Evolutionary conservation across 2,329 filamentous ascomycete species (phyloP), one percentile per base, ranked within the genome.

Genomic region (Thelonectria rubi): DNA sequence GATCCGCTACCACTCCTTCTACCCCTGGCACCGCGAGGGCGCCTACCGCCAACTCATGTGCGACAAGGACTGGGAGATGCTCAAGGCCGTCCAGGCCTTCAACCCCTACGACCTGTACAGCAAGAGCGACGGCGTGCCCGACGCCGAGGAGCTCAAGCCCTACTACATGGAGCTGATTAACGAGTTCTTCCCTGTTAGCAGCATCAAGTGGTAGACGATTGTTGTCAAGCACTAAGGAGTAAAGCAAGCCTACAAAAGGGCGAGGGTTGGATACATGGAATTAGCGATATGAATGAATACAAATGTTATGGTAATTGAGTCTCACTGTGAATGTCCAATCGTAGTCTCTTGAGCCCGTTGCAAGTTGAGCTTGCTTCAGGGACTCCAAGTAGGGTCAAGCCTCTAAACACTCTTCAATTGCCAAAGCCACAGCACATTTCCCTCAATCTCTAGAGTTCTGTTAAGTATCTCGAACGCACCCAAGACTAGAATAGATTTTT

Each of bases 1-100:
- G 92, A 95, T 97, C 75, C 84, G 93, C 58, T 97, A 96, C 79
- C 93, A 97, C 80, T 92, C 89, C 6, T 97, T 97, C 80, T 97
- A 97, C 79, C 90, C 93, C 15, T 97, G 93, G 93, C 93, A 97
- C 79, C 87, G 84, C 63, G 89, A 90, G 76, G 90, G 89, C 56
- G 93, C 91, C 7, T 97, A 97, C 79, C 78, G 79, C 63, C 87
- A 92, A 78, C 85, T 97, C 76, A 97, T 97, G 93, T 85, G 90
- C 75, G 88, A 90, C 63, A 90, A 93, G 74, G 93, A 97, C 71
- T 80, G 89, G 76, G 84, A 85, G 71, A 93, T 96, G 89, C 80
- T 96, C 69, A 86, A 87, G 73, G 92, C 92, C 9, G 93, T 96
- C 51, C 85, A 87, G 76, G 92, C 91, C 0, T 97, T 97, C 79